Evolutionary conservation across 1,284 basidiomycete species (phyloP), one percentile per base, ranked within the genome.

Genomic region (Trichosporon coremiiforme): DNA sequence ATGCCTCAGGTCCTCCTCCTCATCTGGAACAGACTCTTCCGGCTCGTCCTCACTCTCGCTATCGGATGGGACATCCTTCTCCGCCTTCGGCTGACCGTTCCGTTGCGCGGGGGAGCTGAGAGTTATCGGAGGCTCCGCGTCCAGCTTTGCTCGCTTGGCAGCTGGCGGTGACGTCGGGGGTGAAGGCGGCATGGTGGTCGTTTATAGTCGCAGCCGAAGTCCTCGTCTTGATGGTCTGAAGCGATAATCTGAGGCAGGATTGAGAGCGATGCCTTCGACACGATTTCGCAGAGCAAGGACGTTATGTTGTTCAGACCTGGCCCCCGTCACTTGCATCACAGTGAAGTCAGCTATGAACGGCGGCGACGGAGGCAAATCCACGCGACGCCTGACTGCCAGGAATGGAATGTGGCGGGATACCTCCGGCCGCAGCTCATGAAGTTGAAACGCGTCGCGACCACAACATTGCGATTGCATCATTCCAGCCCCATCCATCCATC

Each of bases 1-100:
- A 55, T 90, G 87, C 66, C 87, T 87, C 65, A 87, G 70, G 62
- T 85, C 86, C 73, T 86, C 85, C 64, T 85, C 82, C 67, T 81
- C 80, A 66, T 81, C 53, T 9, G 72, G 74, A 12, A 83, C 78
- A 64, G 79, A 79, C 62, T 80, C 76, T 64, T 82, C 80, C 55
- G 84, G 78, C 66, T 88, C 87, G 66, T 87, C 86, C 35, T 87
- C 87, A 66, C 87, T 83, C n/a, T 85, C 82, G 53, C 79, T 31
- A 29, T 70, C 71, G 4, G 71, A 64, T 60, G 57, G 29, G 7
- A 35, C 57, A 33, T 60, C 15, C 15, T 17, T 60, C 31, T 17
- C 47, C 9, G 3, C 36, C 50, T 65, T 25, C 66, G 63, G 2
- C 63, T 67, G 33, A 36, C 66, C 29, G 62, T 65, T 64, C 65